Base-by-base conservation (phyloP, 1,139 yeast species). In the Yamadazyma spencermartinsiae region DNA sequence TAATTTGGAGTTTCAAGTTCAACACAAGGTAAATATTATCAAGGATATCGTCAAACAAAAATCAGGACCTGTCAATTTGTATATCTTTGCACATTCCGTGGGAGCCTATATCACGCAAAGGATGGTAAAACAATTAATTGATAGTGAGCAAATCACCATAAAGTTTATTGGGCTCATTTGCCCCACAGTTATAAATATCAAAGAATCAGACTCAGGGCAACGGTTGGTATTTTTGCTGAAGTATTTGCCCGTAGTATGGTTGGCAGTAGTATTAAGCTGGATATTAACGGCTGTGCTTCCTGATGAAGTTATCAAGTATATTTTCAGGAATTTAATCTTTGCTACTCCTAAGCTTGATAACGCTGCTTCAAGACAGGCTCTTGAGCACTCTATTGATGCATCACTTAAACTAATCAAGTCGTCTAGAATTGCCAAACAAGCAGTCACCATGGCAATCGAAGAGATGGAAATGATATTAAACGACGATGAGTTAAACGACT, bases 111-210 rank as follows among this genome's bases (percentile, higher is more conserved):
- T 82, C 23, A 58, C 67, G 3, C 86, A 81, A 54, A 54, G 85
- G 35, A 63, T 78, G 0, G 63, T 74, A 1, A 50, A 55, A 29
- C 42, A 36, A 25, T 41, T 67, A 27, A 46, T 52, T 8, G 66
- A 61, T 3, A 34, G 39, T 24, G 38, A 1, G 4, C 15, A 21
- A 4, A 55, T 52, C 34, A 35, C 44, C 3, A 46, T 72, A 30
- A 56, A 58, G 39, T 69, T 79, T 39, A 67, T 74, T n/a, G 86
- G 86, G 0, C 58, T 82, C 39, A 61, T 82, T 12, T 80, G 84
- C 31, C 89, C 89, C 1, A 80, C 89, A 0, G 66, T 82, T 15
- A 63, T 68, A 17, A 80, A 80, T 45, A 76, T 82, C 26, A 74
- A 75, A 13, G 55, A 58, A 32, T 77, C 84, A 3, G 61, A 57